These are phyloP conservation scores for Lodderomyces theae DNA, from an alignment of 1,139 yeast species.

Conservation along the genomic window DNA sequence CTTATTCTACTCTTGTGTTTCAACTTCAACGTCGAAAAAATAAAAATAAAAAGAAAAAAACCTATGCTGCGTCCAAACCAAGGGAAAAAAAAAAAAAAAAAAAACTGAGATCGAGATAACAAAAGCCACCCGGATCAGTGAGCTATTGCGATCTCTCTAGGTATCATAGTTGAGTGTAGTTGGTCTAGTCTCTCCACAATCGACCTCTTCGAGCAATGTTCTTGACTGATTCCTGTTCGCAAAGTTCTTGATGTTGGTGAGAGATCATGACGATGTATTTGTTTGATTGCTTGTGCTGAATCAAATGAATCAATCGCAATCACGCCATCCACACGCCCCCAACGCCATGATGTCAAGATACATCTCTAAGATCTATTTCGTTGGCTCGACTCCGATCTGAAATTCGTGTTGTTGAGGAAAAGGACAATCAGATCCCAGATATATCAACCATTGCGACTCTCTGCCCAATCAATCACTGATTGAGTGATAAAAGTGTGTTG, in stretches of 20 bases:
- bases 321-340: background rate
- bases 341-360: background rate
- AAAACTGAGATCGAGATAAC: conserved; percentile 3
- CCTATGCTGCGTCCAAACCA: background rate
- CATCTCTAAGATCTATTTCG: background rate
- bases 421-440: background rate
- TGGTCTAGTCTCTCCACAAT: background rate
- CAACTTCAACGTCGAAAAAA: conserved; percentile 6
- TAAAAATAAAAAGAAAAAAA: background rate
- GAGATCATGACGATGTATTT: background rate
- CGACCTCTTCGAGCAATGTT: background rate
- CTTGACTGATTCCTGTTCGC: background rate
- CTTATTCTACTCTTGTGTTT: background rate
- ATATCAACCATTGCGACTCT: background rate
- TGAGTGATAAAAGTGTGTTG: conserved; percentile 6
- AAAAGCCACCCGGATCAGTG: background rate
- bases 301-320: background rate
- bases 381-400: background rate
- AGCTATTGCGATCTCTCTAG: background rate
- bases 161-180: background rate
- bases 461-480: conserved; percentile 13
- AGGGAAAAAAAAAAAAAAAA: too few relatives aligned
- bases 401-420: background rate
- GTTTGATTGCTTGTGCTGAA: background rate
- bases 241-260: background rate